Evolutionary conservation across 2,329 filamentous ascomycete genomes (phyloP).

Genomic region (Trichoderma sp.): DNA sequence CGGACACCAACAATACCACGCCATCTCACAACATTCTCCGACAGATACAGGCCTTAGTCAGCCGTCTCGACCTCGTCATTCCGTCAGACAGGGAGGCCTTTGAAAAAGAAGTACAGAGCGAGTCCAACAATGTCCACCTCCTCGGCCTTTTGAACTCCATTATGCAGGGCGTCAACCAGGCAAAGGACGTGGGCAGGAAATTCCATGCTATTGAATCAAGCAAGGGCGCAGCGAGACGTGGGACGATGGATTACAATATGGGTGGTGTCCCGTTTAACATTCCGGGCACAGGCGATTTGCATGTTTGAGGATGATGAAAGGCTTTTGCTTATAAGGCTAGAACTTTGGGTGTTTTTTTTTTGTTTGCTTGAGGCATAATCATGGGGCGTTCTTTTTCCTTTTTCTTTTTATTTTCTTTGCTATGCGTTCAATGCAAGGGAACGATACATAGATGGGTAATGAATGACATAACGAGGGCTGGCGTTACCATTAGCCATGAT

Average conservation of each 20-base stretch:
- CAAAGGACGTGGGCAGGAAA: constrained; percentile 74
- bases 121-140: constrained; percentile 81
- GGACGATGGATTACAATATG: constrained; percentile 25
- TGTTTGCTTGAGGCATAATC: not conserved
- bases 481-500: not conserved
- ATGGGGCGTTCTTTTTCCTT: not conserved
- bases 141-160: constrained; percentile 73
- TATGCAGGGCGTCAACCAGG: constrained; percentile 67
- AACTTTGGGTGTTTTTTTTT: not conserved
- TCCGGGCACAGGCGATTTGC: constrained; percentile 32
- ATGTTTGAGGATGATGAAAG: constrained; percentile 27
- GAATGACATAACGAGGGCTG: not conserved
- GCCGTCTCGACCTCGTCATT: constrained; percentile 76
- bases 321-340: not conserved
- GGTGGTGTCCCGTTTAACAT: constrained; percentile 26
- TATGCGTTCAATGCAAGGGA: not conserved
- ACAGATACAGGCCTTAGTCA: constrained; percentile 81
- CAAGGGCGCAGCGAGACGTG: constrained; percentile 27
- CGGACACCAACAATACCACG: constrained; percentile 40
- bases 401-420: not conserved
- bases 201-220: constrained; percentile 57
- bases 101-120: constrained; percentile 67
- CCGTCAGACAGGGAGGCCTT: constrained; percentile 67
- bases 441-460: not conserved
- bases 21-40: constrained; percentile 75